These are phyloP conservation scores for Rubia balearica DNA, from an alignment of 305 asterid species.

Conservation along the genomic window DNA sequence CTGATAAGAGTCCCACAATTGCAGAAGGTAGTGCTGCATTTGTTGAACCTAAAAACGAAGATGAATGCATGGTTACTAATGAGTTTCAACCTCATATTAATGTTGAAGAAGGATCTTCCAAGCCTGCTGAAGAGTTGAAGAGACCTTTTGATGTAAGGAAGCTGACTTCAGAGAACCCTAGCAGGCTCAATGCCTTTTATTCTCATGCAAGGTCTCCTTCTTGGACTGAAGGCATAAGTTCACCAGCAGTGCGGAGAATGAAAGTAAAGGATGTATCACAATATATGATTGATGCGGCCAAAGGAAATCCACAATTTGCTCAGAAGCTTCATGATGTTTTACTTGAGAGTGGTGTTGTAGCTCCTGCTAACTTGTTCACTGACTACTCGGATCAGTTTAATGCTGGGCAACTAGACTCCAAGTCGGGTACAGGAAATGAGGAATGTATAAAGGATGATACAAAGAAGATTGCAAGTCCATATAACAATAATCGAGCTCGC, in stretches of 20 bases:
- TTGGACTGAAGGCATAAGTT: slow-evolving; percentile 96
- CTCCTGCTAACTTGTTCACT: slow-evolving; percentile 82
- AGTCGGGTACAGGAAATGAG: slow-evolving; percentile 32
- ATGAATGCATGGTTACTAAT: slow-evolving; percentile 23
- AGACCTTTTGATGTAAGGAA: slow-evolving; percentile 28
- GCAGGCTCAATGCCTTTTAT: slow-evolving; percentile 43
- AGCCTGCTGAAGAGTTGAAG: slow-evolving; percentile 21
- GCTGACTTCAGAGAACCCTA: slow-evolving; percentile 31
- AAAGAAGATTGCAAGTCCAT: slow-evolving; percentile 25
- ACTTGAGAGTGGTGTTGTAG: slow-evolving; percentile 92
- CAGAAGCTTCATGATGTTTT: slow-evolving; percentile 92
- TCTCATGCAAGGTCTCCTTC: slow-evolving; percentile 90
- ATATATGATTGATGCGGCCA: slow-evolving; percentile 92
- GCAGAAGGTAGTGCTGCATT: slow-evolving; percentile 26
- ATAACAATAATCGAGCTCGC: slow-evolving; percentile 30
- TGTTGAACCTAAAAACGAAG: slow-evolving; percentile 26
- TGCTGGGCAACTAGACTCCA: slow-evolving; percentile 28
- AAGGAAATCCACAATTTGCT: slow-evolving; percentile 90
- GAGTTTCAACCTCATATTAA: slow-evolving; percentile 24
- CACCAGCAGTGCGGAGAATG: slow-evolving; percentile 73
- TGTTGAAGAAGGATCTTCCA: slow-evolving; percentile 29
- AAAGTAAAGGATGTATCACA: slow-evolving; percentile 90
- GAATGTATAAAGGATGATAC: slow-evolving; percentile 35
- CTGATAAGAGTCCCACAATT: slow-evolving; percentile 31
- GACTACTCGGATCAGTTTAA: slow-evolving; percentile 54